Conservation (phyloP, 148 eudicot genomes). For the Simmondsia chinensis region DNA sequence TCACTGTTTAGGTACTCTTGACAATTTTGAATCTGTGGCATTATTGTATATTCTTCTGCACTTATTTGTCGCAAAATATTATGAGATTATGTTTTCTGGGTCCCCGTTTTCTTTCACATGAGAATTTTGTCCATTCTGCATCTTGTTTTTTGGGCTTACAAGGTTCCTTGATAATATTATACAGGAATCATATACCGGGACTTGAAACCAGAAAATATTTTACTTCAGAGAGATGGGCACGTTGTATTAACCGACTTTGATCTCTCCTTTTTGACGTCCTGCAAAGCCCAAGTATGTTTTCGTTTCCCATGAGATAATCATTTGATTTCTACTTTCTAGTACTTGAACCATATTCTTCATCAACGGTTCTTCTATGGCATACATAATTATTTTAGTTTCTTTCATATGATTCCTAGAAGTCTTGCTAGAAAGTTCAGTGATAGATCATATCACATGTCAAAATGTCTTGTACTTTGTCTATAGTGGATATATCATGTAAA, state of each 20-base stretch:
- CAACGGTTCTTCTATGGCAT: too few species aligned
- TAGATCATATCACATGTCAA: too few species aligned
- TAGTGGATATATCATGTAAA: too few species aligned
- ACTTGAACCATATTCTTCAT: too few species aligned
- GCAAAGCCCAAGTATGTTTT: conserved; percentile 75
- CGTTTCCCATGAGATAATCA: conserved; percentile 1
- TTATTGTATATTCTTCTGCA: not conserved
- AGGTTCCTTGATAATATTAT: conserved; percentile 6
- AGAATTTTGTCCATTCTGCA: not conserved
- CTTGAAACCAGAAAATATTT: conserved; percentile 90
- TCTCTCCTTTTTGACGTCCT: conserved; percentile 71
- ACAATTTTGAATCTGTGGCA: not conserved
- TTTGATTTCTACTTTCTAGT: not conserved
- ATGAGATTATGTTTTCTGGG: too few species aligned
- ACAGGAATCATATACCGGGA: conserved; percentile 94
- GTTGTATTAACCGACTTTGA: conserved; percentile 87
- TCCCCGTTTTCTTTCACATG: not conserved
- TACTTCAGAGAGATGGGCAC: conserved; percentile 84
- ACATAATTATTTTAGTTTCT: too few species aligned
- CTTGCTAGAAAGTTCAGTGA: too few species aligned
- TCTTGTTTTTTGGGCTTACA: not conserved
- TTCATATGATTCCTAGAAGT: too few species aligned
- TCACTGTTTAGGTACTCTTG: conserved; percentile 82
- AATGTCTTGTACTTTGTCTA: too few species aligned
- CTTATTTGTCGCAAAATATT: too few species aligned